Evolutionary conservation across 768 basidiomycete species (phyloP), one percentile per base, ranked within the genome.

Genomic region (Dictyophora rubrovolvata): DNA sequence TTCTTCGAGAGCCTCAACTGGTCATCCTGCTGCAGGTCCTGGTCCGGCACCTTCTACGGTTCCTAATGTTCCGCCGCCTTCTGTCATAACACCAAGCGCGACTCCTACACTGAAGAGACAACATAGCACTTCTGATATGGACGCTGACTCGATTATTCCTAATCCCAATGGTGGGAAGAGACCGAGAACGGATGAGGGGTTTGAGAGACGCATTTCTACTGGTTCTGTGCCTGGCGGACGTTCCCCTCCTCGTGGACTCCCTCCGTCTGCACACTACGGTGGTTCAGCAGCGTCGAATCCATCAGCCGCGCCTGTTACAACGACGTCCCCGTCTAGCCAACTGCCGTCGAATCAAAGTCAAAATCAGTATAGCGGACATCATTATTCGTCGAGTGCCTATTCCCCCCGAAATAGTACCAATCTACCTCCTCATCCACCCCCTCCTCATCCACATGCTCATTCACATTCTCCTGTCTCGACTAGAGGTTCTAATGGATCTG

Each of bases 91-190:
- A 54, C 22, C 53, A 18, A 33, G 4, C 8, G 50, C 50, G 18
- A 51, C 74, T 4, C 69, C 73, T 1, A 70, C 76, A 14, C 74
- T 85, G 60, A 89, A 89, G 70, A 78, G 88, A 20, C 78, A 86
- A 17, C 69, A 86, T 52, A 89, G 87, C 66, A 85, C 86, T 3
- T 47, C 37, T 23, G 55, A 56, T 16, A 17, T 47, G 42, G 48
- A 48, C n/a, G 14, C n/a, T 42, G 42, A 42, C 10, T 9, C 42
- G n/a, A 14, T n/a, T 2, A n/a, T 42, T 42, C n/a, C 12, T 42
- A 37, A 34, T 20, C 12, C 55, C 9, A 42, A 34, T 21, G 46
- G 54, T 14, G 54, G 36, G 37, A 89, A 89, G 74, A 84, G 87
- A 14, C 75, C 84, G 16, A 75, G 87, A 51, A 71, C 86, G 9